Base-by-base conservation (phyloP, 1,139 yeast species). In the Zygoascus hellenicus region DNA sequence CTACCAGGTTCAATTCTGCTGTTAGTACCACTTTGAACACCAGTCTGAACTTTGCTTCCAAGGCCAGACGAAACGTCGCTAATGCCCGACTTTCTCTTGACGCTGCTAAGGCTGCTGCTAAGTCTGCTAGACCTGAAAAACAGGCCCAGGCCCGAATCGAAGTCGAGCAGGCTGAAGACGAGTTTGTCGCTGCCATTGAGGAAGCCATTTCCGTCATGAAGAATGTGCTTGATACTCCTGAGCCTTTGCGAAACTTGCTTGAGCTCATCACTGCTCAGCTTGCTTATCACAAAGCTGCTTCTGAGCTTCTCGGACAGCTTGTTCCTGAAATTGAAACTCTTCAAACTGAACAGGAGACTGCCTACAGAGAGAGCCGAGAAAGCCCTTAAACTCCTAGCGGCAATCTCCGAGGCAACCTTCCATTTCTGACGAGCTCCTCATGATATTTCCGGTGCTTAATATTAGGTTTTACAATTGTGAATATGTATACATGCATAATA, bases 131-230 rank as follows among this genome's bases (percentile, higher is more conserved):
- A 60, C 90, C 95, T 4, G 81, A 81, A 56, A 81, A 81, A 62
- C 85, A 83, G 60, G 86, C 88, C 6, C 81, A 81, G 49, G 77
- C 86, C 53, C 75, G 92, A 57, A 84, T 82, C 44, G 78, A 81
- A 53, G 82, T 87, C 76, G 96, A 88, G 65, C 80, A 82, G 55
- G 82, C 90, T 39, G 96, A 88, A 67, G 96, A 88, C 60, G 94
- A 85, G 59, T 87, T 88, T 65, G 95, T 94, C 41, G 87, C 86
- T 56, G 85, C 92, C 16, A 90, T 89, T 33, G 96, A 88, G 67
- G 95, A 85, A 62, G 95, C 96, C 31, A 88, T 86, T 47, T 74
- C 81, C 44, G 80, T 85, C 52, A 83, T 88, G 92, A 87, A 83
- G 69, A 82, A 83, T 62, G 90, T 85, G 22, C 78, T 87, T 58